These are phyloP conservation scores for Albugo laibachii DNA, from an alignment of 352 stramenopile genomes.

Conservation along the genomic window DNA sequence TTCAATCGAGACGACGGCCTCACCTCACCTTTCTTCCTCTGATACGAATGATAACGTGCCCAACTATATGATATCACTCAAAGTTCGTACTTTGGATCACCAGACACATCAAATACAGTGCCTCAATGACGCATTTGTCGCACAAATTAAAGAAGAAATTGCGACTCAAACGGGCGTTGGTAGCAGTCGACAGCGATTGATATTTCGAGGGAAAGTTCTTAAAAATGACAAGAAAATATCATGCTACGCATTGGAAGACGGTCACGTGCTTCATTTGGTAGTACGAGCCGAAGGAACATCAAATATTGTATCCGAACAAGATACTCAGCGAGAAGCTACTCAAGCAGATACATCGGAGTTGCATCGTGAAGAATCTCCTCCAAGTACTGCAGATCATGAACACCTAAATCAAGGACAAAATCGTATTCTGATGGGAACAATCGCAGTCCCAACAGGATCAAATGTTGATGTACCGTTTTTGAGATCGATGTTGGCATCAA, in stretches of 20 bases:
- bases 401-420: constrained; percentile 2
- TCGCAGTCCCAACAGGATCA: constrained; percentile 35
- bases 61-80: constrained; percentile 22
- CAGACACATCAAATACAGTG: constrained; percentile 57
- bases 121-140: constrained; percentile 34
- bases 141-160: constrained; percentile 53
- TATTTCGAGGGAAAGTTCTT: constrained; percentile 71
- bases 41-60: too few relatives aligned
- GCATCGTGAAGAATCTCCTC: neutral
- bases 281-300: constrained; percentile 18
- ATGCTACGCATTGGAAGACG: constrained; percentile 59
- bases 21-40: too few relatives aligned
- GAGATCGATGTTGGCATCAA: constrained; percentile 65
- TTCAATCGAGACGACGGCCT: too few relatives aligned
- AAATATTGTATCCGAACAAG: neutral
- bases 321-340: neutral
- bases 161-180: constrained; percentile 48
- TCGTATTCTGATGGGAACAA: constrained; percentile 55
- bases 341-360: neutral
- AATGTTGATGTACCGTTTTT: constrained; percentile 66
- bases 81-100: constrained; percentile 70
- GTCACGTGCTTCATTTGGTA: constrained; percentile 64
- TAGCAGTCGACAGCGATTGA: constrained; percentile 53
- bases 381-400: neutral
- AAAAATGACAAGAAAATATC: constrained; percentile 68